Percentiles rank a stretch among this genome's conserved stretches.
These are phyloP conservation scores for Xerocomus potaroensis DNA, from an alignment of 768 basidiomycete genomes.

Conservation along the genomic window DNA sequence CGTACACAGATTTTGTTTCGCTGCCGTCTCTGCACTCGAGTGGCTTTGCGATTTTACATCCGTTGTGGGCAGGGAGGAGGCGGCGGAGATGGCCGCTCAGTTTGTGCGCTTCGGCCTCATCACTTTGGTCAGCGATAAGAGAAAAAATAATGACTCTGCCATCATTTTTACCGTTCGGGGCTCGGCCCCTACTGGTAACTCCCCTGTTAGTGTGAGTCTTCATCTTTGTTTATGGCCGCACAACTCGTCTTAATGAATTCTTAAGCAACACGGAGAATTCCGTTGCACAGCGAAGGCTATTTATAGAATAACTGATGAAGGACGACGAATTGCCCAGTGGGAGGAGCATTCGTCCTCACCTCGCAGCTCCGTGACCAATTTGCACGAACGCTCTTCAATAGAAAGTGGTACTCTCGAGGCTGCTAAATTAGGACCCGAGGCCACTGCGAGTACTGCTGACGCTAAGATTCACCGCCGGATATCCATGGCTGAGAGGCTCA, in stretches of 20 bases:
- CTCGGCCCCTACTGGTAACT: constrained; percentile 68
- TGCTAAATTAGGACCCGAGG: constrained; percentile 24
- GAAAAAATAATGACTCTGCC: constrained; percentile 87
- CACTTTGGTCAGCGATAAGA: constrained; percentile 81
- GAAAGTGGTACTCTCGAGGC: constrained; percentile 36
- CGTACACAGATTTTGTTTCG: constrained; percentile 70
- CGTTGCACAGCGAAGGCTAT: constrained; percentile 93
- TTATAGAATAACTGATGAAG: constrained; percentile 93
- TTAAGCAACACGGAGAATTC: constrained; percentile 90
- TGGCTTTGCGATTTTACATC: constrained; percentile 99
- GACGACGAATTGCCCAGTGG: constrained; percentile 83
- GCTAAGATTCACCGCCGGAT: constrained; percentile 76
- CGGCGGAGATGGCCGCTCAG: constrained; percentile 96
- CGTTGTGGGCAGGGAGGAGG: constrained; percentile 92
- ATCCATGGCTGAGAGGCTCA: constrained; percentile 72
- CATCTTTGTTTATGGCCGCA: not conserved
- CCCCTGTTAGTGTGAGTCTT: constrained; percentile 62
- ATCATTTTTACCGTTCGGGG: constrained; percentile 92
- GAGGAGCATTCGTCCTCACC: constrained; percentile 56
- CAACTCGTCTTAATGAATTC: constrained; percentile 10
- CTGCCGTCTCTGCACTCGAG: constrained; percentile 83
- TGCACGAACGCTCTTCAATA: constrained; percentile 58
- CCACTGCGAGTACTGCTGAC: constrained; percentile 34
- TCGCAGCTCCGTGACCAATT: constrained; percentile 59
- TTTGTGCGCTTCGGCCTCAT: constrained; percentile 95